Evolutionary conservation across 2,329 filamentous ascomycete species (phyloP), one percentile per base, ranked within the genome.

Genomic region (Monosporascus sp.): DNA sequence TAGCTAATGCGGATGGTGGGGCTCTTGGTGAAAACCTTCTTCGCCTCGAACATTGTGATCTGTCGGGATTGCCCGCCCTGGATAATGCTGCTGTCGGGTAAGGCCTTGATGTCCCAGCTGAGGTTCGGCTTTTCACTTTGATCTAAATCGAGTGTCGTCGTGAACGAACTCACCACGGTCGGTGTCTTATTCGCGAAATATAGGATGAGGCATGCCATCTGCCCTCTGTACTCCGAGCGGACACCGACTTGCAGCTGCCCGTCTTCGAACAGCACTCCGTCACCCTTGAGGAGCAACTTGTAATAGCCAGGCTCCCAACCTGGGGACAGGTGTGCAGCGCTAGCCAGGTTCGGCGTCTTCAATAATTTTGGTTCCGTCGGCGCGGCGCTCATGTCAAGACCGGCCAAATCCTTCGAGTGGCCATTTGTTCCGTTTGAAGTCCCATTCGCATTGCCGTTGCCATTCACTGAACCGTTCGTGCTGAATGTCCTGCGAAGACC

Each of bases 161-260:
- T 97, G 68, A 99, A 96, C 0, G 92, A 96, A 51, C 85, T 88
- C 63, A 99, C 88, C 0, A 88, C 75, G 38, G 88, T 87, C 0
- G 90, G 86, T 1, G 91, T 91, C 74, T 96, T 96, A 78, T 99
- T 99, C 56, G 86, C 89, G 70, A 97, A 96, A 72, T 97, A 99
- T 50, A 96, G 76, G 64, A 99, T 97, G 57, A 99, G 77, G 64
- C 94, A 96, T 43, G 94, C 94, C 75, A 97, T 87, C 67, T 96
- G 90, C n/a, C 87, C 89, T 55, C 94, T 87, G 69, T 97, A 99
- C 72, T 99, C 94, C 9, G 91, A 95, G 37, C 94, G 86, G 50
- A 97, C 74, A 35, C 94, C 94, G 41, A 99, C 81, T 68, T 99
- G 93, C 51, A 99, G 82, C 71, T 99, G 94, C 0, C 87, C 87